Evolutionary conservation across 2,329 filamentous ascomycete genomes (phyloP).

Genomic region (Dactylella cylindrospora): DNA sequence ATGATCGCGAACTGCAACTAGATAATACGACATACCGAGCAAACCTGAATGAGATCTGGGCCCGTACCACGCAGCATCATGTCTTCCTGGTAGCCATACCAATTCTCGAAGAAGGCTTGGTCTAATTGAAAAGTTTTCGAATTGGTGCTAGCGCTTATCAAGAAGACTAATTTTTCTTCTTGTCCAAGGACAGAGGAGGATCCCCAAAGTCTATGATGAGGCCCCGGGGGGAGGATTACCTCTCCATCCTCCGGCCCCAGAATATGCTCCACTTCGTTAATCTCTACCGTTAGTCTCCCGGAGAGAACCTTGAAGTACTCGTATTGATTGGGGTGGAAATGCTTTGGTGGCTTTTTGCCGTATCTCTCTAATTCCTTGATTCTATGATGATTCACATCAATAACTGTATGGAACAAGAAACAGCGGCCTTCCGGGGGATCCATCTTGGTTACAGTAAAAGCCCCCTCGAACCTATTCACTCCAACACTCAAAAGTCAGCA

Average conservation of each 20-base stretch:
- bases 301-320: constrained; percentile 50
- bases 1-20: neutral
- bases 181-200: constrained; percentile 12
- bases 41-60: constrained; percentile 51
- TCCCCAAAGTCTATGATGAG: constrained; percentile 27
- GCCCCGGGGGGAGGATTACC: constrained; percentile 47
- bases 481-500: neutral
- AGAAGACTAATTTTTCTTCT: constrained; percentile 43
- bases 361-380: constrained; percentile 43
- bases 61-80: constrained; percentile 48
- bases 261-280: constrained; percentile 47
- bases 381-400: constrained; percentile 45
- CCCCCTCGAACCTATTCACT: constrained; percentile 8
- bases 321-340: constrained; percentile 51
- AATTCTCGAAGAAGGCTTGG: constrained; percentile 52
- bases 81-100: constrained; percentile 52
- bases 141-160: constrained; percentile 48
- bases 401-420: constrained; percentile 49
- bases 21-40: constrained; percentile 47
- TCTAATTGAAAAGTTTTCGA: constrained; percentile 50
- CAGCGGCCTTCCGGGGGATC: constrained; percentile 49
- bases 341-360: constrained; percentile 48
- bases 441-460: constrained; percentile 32
- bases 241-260: constrained; percentile 50
- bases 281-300: constrained; percentile 50